Evolutionary conservation across 768 basidiomycete genomes (phyloP).

Genomic region (Galerina sulciceps): DNA sequence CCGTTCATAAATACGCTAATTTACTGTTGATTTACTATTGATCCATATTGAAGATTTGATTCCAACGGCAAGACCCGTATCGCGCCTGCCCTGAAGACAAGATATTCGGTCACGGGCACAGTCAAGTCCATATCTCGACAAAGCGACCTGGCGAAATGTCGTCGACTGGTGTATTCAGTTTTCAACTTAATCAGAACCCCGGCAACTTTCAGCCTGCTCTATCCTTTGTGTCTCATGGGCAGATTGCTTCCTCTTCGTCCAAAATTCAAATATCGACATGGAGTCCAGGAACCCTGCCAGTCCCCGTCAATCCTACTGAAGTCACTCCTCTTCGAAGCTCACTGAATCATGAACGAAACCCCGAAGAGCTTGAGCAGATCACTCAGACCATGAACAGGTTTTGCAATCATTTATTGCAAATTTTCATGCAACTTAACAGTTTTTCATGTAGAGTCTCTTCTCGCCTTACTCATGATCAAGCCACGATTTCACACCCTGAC

Average conservation of each 20-base stretch:
- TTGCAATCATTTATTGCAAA: neutral
- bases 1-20: no score
- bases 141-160: conserved; percentile 46
- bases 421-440: neutral
- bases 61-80: no score
- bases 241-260: conserved; percentile 27
- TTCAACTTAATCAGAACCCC: conserved; percentile 27
- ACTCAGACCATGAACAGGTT: conserved; percentile 53
- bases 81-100: conserved; percentile 42
- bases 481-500: conserved; percentile 63
- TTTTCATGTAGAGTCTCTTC: conserved; percentile 49
- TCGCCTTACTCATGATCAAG: conserved; percentile 66
- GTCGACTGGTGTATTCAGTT: conserved; percentile 38
- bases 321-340: conserved; percentile 6
- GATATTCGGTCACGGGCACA: conserved; percentile 38
- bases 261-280: conserved; percentile 28
- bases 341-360: conserved; percentile 34
- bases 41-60: no score
- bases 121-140: conserved; percentile 40
- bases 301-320: conserved; percentile 9
- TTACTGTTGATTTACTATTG: no score
- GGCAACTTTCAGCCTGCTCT: conserved; percentile 13
- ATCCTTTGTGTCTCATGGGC: conserved; percentile 22
- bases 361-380: conserved; percentile 56
- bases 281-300: conserved; percentile 18